Conservation (phyloP, 176 grass and related monocot genomes). For the Luzula sylvatica region DNA sequence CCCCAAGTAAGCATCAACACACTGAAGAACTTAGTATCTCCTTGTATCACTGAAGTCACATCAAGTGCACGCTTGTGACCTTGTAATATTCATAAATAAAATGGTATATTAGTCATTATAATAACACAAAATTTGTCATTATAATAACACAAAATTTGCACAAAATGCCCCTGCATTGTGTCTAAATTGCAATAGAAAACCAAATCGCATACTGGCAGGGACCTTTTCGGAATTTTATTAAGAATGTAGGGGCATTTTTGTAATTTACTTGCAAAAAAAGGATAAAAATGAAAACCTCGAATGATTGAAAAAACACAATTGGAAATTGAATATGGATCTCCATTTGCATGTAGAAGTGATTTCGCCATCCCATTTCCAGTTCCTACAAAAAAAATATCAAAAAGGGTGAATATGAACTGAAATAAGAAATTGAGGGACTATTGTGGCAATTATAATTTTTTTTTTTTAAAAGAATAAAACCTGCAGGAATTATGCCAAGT, state of each 20-base stretch:
- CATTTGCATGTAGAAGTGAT: conserved; percentile 65
- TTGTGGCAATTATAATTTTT: no score
- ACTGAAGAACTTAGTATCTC: conserved; percentile 81
- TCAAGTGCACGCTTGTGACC: conserved; percentile 75
- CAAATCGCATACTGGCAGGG: background rate
- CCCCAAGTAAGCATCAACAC: conserved; percentile 98
- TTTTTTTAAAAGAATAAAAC: no score
- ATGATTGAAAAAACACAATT: conserved; percentile 81
- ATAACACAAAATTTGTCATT: background rate
- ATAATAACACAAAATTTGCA: no score
- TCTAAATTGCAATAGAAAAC: conserved; percentile 5
- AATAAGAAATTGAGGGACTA: background rate
- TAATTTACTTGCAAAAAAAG: background rate
- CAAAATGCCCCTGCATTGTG: no score
- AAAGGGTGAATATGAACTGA: conserved; percentile 9
- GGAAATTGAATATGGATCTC: conserved; percentile 49
- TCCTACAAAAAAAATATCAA: conserved; percentile 35
- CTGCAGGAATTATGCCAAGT: conserved; percentile 90
- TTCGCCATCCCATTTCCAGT: conserved; percentile 93
- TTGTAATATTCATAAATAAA: conserved; percentile 18
- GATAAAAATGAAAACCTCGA: conserved; percentile 38
- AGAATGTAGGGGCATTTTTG: no score
- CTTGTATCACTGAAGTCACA: conserved; percentile 73
- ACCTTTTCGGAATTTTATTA: no score
- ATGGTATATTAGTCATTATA: no score